phyloP scores from a whole-genome alignment of 768 basidiomycete genomes.

The Lanmaoa pseudosensibilis region DNA sequence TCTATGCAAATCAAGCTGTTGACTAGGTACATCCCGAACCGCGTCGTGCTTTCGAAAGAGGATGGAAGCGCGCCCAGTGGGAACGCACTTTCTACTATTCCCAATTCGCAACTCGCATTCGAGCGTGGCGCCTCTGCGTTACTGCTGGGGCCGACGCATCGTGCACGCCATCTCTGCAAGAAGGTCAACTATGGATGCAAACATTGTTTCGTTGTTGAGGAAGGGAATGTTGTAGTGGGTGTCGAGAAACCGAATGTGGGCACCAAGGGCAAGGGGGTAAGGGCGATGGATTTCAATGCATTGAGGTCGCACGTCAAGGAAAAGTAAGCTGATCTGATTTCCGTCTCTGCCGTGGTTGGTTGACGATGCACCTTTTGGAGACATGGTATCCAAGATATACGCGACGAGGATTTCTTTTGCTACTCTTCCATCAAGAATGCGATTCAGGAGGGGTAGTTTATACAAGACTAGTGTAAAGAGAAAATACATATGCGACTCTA shows the following conservation, averaged over 20 bases:
- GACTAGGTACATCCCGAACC: accelerated
- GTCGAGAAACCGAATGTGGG: not conserved
- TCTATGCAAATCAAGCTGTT: conserved; percentile 44
- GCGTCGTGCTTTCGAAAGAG: not conserved
- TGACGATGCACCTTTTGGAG: conserved; percentile 35
- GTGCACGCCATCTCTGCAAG: conserved; percentile 33
- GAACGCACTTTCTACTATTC: not conserved
- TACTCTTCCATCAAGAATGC: not conserved
- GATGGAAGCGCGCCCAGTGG: no score
- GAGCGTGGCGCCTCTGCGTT: conserved; percentile 24
- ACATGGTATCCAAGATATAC: conserved; percentile 46
- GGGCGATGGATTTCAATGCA: conserved; percentile 51
- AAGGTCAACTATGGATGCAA: conserved; percentile 50
- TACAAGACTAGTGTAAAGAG: not conserved
- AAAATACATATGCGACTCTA: no score
- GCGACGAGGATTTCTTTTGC: conserved; percentile 56
- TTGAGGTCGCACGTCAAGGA: conserved; percentile 61
- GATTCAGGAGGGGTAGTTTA: not conserved
- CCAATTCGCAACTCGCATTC: conserved; percentile 6
- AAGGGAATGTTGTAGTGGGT: not conserved
- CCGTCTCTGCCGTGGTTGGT: not conserved
- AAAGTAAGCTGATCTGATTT: conserved; percentile 44
- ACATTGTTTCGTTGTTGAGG: conserved; percentile 40
- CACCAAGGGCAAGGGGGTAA: conserved; percentile 4
- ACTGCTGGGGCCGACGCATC: conserved; percentile 17